These are phyloP conservation scores for Agapanthus africanus DNA, from an alignment of 106 monocot genomes.

Conservation along the genomic window DNA sequence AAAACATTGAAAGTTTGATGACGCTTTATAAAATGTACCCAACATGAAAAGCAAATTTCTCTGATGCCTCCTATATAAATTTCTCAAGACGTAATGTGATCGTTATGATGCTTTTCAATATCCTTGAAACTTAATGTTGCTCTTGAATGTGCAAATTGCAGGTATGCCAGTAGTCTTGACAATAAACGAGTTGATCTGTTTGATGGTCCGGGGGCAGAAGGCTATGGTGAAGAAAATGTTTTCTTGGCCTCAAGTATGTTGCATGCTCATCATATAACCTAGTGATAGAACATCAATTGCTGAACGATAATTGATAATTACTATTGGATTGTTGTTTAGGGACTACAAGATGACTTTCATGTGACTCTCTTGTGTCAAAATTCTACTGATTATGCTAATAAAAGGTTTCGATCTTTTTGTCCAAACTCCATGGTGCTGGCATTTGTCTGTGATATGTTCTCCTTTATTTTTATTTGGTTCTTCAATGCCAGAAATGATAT, in stretches of 20 bases:
- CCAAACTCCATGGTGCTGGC: too few species aligned
- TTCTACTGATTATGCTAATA: too few species aligned
- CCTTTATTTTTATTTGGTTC: too few species aligned
- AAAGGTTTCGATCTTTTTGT: too few species aligned
- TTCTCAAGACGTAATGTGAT: neutral
- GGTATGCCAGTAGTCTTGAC: constrained; percentile 64
- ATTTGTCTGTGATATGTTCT: too few species aligned
- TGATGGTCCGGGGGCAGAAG: constrained; percentile 56
- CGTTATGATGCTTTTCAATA: neutral
- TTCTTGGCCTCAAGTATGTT: constrained; percentile 74
- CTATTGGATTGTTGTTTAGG: neutral
- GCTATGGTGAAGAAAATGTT: constrained; percentile 64
- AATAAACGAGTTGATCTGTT: constrained; percentile 82
- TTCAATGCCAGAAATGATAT: too few species aligned
- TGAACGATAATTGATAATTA: neutral
- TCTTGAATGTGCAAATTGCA: too few species aligned
- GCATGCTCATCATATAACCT: neutral
- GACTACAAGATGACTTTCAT: neutral
- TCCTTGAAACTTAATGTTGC: neutral
- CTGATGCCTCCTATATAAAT: neutral
- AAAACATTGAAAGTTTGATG: too few species aligned
- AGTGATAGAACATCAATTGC: neutral
- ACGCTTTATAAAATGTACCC: too few species aligned
- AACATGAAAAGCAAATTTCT: too few species aligned
- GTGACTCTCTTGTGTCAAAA: neutral